A percentile compares a stretch with the other conserved stretches of the same genome.
Conservation (phyloP, 805 yeast species). For the Pichia insulana region DNA sequence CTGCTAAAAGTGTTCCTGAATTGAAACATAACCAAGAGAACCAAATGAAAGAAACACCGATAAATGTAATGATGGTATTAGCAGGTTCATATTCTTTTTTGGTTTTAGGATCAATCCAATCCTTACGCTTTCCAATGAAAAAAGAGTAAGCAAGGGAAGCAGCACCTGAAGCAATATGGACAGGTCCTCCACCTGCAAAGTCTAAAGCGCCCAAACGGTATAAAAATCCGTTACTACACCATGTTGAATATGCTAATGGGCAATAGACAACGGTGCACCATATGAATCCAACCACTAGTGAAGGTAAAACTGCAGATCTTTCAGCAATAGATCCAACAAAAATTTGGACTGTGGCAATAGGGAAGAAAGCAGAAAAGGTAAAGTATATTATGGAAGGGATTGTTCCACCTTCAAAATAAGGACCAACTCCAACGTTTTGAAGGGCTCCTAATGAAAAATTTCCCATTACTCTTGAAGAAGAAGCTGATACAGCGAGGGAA, state of each 20-base stretch:
- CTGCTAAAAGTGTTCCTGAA: slow-evolving; percentile 35
- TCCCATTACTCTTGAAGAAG: slow-evolving; percentile 27
- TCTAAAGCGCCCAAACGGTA: slow-evolving; percentile 36
- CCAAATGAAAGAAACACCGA: slow-evolving; percentile 40
- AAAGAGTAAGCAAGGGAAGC: slow-evolving; percentile 36
- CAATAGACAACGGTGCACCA: slow-evolving; percentile 38
- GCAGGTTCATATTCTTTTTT: slow-evolving; percentile 28
- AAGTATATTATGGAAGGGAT: slow-evolving; percentile 40
- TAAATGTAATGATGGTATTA: slow-evolving; percentile 30
- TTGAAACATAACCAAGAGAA: slow-evolving; percentile 44
- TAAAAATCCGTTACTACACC: slow-evolving; percentile 39
- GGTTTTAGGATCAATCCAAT: slow-evolving; percentile 25
- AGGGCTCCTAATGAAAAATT: slow-evolving; percentile 34
- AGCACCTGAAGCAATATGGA: slow-evolving; percentile 37
- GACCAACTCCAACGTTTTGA: slow-evolving; percentile 31
- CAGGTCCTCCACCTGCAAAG: slow-evolving; percentile 45
- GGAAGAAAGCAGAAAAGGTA: slow-evolving; percentile 36
- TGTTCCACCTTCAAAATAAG: slow-evolving; percentile 36
- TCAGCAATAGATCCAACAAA: slow-evolving; percentile 39
- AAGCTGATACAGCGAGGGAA: slow-evolving; percentile 33
- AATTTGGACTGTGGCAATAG: slow-evolving; percentile 42
- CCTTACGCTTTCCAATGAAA: slow-evolving; percentile 35
- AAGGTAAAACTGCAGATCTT: slow-evolving; percentile 34
- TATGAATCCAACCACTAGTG: slow-evolving; percentile 31
- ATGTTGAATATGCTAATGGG: slow-evolving; percentile 39